Evolutionary conservation across 1,139 yeast genomes (phyloP), one percentile per base, ranked within the genome.

Genomic region (Yamadazyma diospyri): DNA sequence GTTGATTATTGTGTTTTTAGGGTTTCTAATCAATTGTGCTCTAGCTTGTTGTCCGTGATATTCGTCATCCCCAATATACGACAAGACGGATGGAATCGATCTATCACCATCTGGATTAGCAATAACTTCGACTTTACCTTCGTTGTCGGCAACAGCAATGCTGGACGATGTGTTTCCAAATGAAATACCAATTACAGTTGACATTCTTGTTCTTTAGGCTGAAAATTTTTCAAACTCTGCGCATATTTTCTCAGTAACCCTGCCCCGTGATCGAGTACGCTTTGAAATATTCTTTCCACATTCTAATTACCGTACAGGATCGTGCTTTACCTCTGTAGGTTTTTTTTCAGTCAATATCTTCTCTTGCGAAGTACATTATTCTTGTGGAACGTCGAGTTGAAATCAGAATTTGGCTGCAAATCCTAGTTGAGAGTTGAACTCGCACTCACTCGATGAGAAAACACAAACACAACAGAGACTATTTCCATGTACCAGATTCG

Each of bases 21-120:
- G 80, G 72, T 89, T 87, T 74, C 98, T 85, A 44, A 92, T 72
- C 55, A 92, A 69, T 67, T 94, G 97, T 40, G 88, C 86, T 52
- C 81, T 69, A 41, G 98, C 98, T 69, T 94, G 97, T 44, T 87
- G 83, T 41, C 99, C 99, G 58, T 92, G 97, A 67, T 86, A 92
- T 68, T 92, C 98, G 59, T 92, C 97, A 36, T 76, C 81, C 43
- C 94, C 96, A 41, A 88, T 88, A 59, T 89, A 92, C 11, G 97
- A 81, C 44, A 92, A 72, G 37, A 85, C 85, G 16, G 97, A 84
- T 43, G 97, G 96, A 56, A 92, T 92, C 41, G 94, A 76, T 69
- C 98, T 88, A 65, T 94, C 98, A 60, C 99, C 99, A 57, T 92
- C 98, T 50, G 94, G 97, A 76, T 92, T 92, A 49, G 98, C 98